Base-by-base conservation (phyloP, 768 basidiomycete genomes). In the Auriscalpium orientale region DNA sequence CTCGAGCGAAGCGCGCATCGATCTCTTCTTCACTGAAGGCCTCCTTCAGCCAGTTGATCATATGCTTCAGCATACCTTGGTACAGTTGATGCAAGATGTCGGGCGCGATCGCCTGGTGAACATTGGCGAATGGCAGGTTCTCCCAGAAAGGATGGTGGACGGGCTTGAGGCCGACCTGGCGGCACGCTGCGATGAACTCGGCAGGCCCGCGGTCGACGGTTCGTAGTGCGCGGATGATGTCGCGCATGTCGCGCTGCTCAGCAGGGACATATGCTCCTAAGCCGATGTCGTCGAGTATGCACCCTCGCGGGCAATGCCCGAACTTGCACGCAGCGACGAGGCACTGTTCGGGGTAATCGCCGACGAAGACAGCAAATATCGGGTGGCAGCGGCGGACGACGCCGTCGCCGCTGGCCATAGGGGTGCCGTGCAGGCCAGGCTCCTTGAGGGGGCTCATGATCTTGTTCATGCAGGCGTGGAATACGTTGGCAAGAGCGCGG, bases 291-390 rank as follows among this genome's bases (percentile, higher is more conserved):
- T 28, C 28, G 2, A 28, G 28, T 4, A 28, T 28, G 28, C 28
- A 28, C 7, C 28, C 28, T 28, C 28, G 28, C 4, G 28, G 28
- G 28, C 28, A 28, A 4, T 28, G 28, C 28, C 28, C 28, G 1
- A 7, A 28, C 7, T 28, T 28, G 28, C 28, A 28, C 28, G 28
- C 28, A 28, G 28, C 28, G 5, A 28, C 28, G 28, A 28, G 28
- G 6, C 43, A 44, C 40, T 68, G 65, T 46, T 68, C 68, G 0
- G 63, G 63, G 46, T 68, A 67, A 54, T 68, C 66, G 1, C 62
- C 60, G 13, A 62, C 55, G 49, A 57, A 59, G 0, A 35, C 46
- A 0, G 63, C 65, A 20, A 65, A 35, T 20, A 68, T 62, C 2
- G 68, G 68, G 50, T 66, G 65, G 7, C 56, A 46, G 9, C 57